A percentile compares a stretch with the other conserved stretches of the same genome.
These are phyloP conservation scores for Gilbertella persicaria DNA, from an alignment of 371 early-diverging fungal genomes.

Conservation along the genomic window DNA sequence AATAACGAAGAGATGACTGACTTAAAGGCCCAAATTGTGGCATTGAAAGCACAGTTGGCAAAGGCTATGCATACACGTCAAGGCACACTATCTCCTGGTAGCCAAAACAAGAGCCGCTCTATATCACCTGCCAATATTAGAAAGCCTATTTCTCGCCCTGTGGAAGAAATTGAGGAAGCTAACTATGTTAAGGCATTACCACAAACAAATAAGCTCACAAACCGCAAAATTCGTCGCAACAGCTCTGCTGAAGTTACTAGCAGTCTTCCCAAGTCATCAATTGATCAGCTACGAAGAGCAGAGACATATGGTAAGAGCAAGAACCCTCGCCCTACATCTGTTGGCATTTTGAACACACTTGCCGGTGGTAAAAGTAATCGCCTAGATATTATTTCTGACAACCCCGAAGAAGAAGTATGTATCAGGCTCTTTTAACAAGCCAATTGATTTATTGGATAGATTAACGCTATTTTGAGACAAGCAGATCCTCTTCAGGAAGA, in stretches of 20 bases:
- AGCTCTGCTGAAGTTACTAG: slow-evolving; percentile 31
- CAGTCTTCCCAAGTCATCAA: slow-evolving; percentile 26
- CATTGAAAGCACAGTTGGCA: slow-evolving; percentile 41
- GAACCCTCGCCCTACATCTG: slow-evolving; percentile 47
- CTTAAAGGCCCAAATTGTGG: slow-evolving; percentile 35
- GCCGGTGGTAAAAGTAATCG: slow-evolving; percentile 22
- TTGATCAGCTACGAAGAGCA: slow-evolving; percentile 32
- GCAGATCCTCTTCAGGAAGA: slow-evolving; percentile 86
- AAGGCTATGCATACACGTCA: slow-evolving; percentile 32
- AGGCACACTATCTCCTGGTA: slow-evolving; percentile 15
- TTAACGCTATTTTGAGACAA: slow-evolving; percentile 57
- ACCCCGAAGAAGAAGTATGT: slow-evolving; percentile 41
- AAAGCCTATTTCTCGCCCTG: slow-evolving; percentile 1
- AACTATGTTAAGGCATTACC: slow-evolving; percentile 10
- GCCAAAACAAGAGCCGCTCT: slow-evolving; percentile 9
- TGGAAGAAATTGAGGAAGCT: not conserved
- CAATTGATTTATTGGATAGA: slow-evolving; percentile 22
- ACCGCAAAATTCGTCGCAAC: slow-evolving; percentile 32
- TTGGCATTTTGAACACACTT: slow-evolving; percentile 38
- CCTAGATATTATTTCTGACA: slow-evolving; percentile 20
- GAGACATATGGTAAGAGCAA: slow-evolving; percentile 20
- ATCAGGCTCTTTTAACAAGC: not conserved
- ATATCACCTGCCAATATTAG: slow-evolving; percentile 21
- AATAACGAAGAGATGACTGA: slow-evolving; percentile 23
- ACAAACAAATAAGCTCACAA: slow-evolving; percentile 13